Evolutionary conservation across 1,139 yeast genomes (phyloP).

Genomic region (Saccharomycopsis hybrid): DNA sequence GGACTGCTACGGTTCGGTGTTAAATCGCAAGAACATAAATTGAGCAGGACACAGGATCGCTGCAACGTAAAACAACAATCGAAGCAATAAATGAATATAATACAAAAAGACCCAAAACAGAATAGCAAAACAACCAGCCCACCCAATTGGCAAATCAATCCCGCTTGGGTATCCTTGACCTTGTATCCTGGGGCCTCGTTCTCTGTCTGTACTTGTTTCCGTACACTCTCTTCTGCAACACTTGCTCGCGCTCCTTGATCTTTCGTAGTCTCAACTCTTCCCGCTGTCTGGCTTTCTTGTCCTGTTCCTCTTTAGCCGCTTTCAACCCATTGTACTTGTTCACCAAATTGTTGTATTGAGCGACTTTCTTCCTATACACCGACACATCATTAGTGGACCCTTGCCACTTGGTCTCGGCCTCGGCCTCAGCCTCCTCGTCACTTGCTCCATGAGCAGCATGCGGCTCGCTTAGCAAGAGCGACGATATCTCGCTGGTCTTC

Average conservation of each 20-base stretch:
- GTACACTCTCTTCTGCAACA: slow-evolving; percentile 16
- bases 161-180: no score
- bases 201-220: slow-evolving; percentile 5
- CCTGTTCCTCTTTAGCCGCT: slow-evolving; percentile 10
- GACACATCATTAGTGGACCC: slow-evolving; percentile 15
- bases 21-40: no score
- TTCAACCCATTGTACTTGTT: slow-evolving; percentile 17
- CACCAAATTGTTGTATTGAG: slow-evolving; percentile 10
- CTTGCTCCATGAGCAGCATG: background rate
- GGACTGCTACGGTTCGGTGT: no score
- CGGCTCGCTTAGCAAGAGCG: slow-evolving; percentile 12
- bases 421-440: background rate
- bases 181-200: no score
- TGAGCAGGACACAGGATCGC: no score
- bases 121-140: no score
- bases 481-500: slow-evolving; percentile 19
- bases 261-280: slow-evolving; percentile 9
- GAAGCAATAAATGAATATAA: no score
- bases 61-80: no score
- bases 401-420: slow-evolving; percentile 14
- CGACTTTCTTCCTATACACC: slow-evolving; percentile 3
- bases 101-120: no score
- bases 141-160: no score
- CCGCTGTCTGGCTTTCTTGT: slow-evolving; percentile 5
- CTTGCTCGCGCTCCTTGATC: slow-evolving; percentile 12